These are phyloP conservation scores for Sarcomyxa edulis DNA, from an alignment of 768 basidiomycete species.

Conservation along the genomic window DNA sequence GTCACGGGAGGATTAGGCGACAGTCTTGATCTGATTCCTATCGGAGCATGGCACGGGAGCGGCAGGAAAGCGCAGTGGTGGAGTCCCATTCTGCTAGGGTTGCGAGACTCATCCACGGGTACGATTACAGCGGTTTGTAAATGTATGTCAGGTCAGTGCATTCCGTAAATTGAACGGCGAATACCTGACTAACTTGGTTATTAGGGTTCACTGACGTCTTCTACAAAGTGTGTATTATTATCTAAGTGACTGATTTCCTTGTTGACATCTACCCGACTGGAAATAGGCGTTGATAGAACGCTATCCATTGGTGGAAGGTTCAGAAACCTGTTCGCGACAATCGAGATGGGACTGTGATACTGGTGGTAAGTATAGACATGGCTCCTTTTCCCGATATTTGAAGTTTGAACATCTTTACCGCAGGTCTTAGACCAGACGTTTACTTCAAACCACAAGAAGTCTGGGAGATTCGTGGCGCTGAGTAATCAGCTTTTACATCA, in stretches of 20 bases:
- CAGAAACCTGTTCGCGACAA: constrained; percentile 46
- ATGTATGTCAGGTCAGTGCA: constrained; percentile 69
- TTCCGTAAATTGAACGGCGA: background rate
- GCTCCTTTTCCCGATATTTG: constrained; percentile 4
- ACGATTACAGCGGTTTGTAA: constrained; percentile 78
- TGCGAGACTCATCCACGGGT: constrained; percentile 61
- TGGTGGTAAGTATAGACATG: constrained; percentile 58
- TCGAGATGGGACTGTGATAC: constrained; percentile 57
- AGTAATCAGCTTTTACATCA: constrained; percentile 32
- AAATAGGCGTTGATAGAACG: constrained; percentile 56
- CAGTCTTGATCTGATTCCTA: constrained; percentile 63
- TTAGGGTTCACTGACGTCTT: constrained; percentile 81
- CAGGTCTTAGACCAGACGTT: constrained; percentile 59
- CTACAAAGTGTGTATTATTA: constrained; percentile 55
- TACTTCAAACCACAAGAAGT: constrained; percentile 73
- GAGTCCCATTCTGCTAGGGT: constrained; percentile 80
- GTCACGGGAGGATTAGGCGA: constrained; percentile 77
- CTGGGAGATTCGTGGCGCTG: constrained; percentile 86
- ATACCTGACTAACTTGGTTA: constrained; percentile 3
- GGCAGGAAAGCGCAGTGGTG: constrained; percentile 91
- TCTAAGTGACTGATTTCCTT: background rate
- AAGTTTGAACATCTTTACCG: constrained; percentile 2
- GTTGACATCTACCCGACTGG: constrained; percentile 16
- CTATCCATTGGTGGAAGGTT: constrained; percentile 49
- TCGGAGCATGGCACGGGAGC: constrained; percentile 86